Conservation (phyloP, 2,329 filamentous ascomycete genomes). For the Paraphoma chrysanthemicola region DNA sequence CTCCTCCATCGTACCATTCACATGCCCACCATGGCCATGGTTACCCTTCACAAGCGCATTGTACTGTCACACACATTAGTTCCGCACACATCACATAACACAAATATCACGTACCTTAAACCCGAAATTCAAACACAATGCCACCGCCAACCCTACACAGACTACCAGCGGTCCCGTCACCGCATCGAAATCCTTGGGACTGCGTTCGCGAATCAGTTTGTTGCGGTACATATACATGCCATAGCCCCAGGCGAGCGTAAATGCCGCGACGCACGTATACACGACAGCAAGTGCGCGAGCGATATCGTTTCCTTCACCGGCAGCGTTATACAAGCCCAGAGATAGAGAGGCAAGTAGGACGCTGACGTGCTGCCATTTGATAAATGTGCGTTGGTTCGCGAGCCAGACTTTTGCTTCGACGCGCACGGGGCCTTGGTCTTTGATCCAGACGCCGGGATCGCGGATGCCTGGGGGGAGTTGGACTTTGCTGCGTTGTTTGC, state of each 20-base stretch:
- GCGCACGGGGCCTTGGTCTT: conserved; percentile 88
- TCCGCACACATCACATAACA: conserved; percentile 1
- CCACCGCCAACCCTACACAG: conserved; percentile 77
- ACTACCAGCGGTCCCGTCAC: conserved; percentile 83
- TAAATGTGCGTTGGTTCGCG: conserved; percentile 95
- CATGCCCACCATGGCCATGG: conserved; percentile 7
- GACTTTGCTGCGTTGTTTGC: conserved; percentile 55
- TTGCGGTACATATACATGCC: conserved; percentile 78
- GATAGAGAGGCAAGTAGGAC: conserved; percentile 85
- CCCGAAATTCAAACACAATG: conserved; percentile 84
- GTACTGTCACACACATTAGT: conserved; percentile 19
- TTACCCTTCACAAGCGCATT: conserved; percentile 20
- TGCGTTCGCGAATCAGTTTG: conserved; percentile 81
- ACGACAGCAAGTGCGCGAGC: conserved; percentile 80
- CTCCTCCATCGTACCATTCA: conserved; percentile 17
- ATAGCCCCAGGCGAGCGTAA: conserved; percentile 88
- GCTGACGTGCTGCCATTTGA: conserved; percentile 97
- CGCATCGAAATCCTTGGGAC: conserved; percentile 93
- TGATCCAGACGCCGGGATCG: conserved; percentile 87
- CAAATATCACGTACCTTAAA: conserved; percentile 69
- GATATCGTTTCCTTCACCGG: conserved; percentile 74
- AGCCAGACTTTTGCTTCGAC: conserved; percentile 99
- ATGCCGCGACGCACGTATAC: conserved; percentile 82
- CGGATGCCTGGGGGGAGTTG: conserved; percentile 85
- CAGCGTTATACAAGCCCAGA: conserved; percentile 86